These are phyloP conservation scores for Ceratocystiopsis brevicomis DNA, from an alignment of 2,329 filamentous ascomycete species.

Conservation along the genomic window DNA sequence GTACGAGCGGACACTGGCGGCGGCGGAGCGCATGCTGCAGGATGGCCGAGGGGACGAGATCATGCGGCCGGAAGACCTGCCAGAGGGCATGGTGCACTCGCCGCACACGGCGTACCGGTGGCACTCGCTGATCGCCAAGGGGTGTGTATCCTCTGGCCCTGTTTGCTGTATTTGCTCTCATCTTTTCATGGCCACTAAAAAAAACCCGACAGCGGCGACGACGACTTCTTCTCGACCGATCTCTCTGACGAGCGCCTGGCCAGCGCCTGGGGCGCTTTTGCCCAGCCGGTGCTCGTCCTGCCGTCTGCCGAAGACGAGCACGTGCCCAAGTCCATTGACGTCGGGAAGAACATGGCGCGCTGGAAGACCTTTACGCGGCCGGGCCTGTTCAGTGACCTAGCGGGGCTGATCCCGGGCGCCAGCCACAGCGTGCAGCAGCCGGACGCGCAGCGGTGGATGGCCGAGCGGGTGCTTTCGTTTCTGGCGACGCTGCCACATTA, in stretches of 20 bases:
- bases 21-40: slow-evolving; percentile 35
- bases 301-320: slow-evolving; percentile 48
- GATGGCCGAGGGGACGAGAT: slow-evolving; percentile 34
- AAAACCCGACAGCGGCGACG: slow-evolving; percentile 50
- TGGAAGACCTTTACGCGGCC: slow-evolving; percentile 31
- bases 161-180: neutral
- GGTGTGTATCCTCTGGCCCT: slow-evolving; percentile 10
- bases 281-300: slow-evolving; percentile 42
- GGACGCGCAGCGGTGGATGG: slow-evolving; percentile 30
- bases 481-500: slow-evolving; percentile 14
- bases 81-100: slow-evolving; percentile 17
- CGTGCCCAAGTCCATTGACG: slow-evolving; percentile 39
- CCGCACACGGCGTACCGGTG: slow-evolving; percentile 35
- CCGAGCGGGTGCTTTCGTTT: slow-evolving; percentile 27
- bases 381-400: slow-evolving; percentile 28
- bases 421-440: slow-evolving; percentile 29
- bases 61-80: slow-evolving; percentile 29
- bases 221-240: slow-evolving; percentile 79
- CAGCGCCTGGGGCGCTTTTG: slow-evolving; percentile 46
- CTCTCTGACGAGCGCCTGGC: slow-evolving; percentile 36
- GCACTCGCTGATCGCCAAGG: slow-evolving; percentile 28
- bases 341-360: slow-evolving; percentile 32
- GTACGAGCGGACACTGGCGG: slow-evolving; percentile 25
- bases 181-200: neutral
- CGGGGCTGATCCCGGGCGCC: slow-evolving; percentile 33